phyloP scores from a whole-genome alignment of 805 yeast genomes.

The Zygosaccharomyces gambellarensis region DNA sequence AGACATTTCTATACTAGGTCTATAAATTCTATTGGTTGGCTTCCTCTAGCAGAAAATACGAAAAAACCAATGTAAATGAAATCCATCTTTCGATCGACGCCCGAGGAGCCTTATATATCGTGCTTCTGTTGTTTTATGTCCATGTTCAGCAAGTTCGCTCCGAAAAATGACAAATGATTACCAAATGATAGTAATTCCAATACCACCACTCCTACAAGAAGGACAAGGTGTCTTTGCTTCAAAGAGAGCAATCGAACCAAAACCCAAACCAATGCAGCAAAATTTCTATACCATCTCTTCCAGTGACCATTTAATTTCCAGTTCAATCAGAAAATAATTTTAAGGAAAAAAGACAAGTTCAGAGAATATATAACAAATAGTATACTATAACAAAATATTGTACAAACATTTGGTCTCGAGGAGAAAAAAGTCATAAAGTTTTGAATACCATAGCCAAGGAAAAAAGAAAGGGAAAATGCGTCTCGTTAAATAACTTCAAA shows the following conservation, averaged over 20 bases:
- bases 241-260: not conserved
- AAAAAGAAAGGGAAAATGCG: not conserved
- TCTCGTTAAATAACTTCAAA: not conserved
- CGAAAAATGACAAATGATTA: not conserved
- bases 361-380: not conserved
- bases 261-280: too few relatives aligned
- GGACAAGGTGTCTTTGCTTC: not conserved
- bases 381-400: not conserved
- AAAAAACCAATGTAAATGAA: not conserved
- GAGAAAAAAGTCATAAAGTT: not conserved
- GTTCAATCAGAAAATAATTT: too few relatives aligned
- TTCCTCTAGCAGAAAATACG: not conserved
- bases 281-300: too few relatives aligned
- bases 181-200: not conserved
- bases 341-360: not conserved
- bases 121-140: not conserved
- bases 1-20: slow-evolving; percentile 12
- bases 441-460: not conserved
- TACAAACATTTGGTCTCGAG: not conserved
- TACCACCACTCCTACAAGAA: not conserved
- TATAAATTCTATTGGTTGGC: not conserved
- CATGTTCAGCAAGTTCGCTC: not conserved
- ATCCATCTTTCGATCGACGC: not conserved
- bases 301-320: too few relatives aligned
- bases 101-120: not conserved